Evolutionary conservation across 331 rosid species (phyloP), one percentile per base, ranked within the genome.

Genomic region (Malus hybrid): DNA sequence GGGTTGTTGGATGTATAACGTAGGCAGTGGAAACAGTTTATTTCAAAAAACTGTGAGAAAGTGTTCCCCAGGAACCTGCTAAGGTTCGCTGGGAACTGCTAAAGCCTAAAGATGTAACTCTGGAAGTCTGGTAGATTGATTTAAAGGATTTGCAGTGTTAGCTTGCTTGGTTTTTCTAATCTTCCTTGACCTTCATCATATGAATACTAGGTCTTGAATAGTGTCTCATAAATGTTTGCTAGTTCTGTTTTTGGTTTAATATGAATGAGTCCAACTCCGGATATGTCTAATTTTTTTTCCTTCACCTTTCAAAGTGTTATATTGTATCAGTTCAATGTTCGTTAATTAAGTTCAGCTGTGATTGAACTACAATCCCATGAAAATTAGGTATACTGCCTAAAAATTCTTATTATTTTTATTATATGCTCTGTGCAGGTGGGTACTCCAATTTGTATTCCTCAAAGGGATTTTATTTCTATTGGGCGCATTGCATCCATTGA

Each of bases 401-500:
- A 10, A 42, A 10, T 10, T 42, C 48, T 42, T 10, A 42, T 42
- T 42, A 10, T 42, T 42, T 39, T 42, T 42, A 42, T n/a, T 80
- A 58, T 80, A n/a, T 76, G 79, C 74, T 73, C 24, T 52, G 5
- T 84, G 71, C 88, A 94, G 97, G 80, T 94, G 63, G 91, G 91
- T 66, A 85, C 89, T 68, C 91, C 89, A 42, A 70, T 87, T 53
- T 87, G 91, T 81, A 71, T 87, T 66, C 91, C 89, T 66, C 82
- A 76, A 33, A 78, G 81, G 76, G 91, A 85, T n/a, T 87, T 80
- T 73, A 85, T 87, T 70, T 85, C 79, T 39, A 85, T 87, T 67
- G 99, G 99, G n/a, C 91, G 91, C 67, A 84, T 95, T 73, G 90
- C 97, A 29, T 95, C 97, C n/a, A 87, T 92, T 42, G 97, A 92